Evolutionary conservation across 345 rosid species (phyloP).

Genomic region (Conringia planisiliqua): DNA sequence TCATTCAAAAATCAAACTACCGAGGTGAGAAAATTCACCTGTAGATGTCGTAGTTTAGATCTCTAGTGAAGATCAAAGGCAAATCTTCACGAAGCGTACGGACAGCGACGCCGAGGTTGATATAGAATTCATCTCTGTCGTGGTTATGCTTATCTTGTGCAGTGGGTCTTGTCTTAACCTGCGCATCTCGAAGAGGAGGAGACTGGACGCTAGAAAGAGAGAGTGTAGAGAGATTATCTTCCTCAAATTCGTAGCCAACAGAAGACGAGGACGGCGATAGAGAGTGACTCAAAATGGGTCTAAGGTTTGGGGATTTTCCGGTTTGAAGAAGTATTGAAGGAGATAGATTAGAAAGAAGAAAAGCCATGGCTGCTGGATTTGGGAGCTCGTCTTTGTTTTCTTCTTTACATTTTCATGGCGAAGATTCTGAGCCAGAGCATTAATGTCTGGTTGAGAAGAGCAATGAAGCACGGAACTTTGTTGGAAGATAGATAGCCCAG

Average conservation of each 20-base stretch:
- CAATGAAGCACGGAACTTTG: slow-evolving; percentile 18
- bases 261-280: slow-evolving; percentile 16
- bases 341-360: slow-evolving; percentile 71
- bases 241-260: slow-evolving; percentile 17
- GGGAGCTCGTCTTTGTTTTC: neutral
- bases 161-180: slow-evolving; percentile 34
- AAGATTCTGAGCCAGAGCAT: slow-evolving; percentile 29
- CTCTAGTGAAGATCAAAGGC: slow-evolving; percentile 69
- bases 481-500: slow-evolving; percentile 22
- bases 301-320: slow-evolving; percentile 44
- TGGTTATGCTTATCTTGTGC: slow-evolving; percentile 41
- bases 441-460: slow-evolving; percentile 26
- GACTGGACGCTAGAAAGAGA: slow-evolving; percentile 31
- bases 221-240: slow-evolving; percentile 13
- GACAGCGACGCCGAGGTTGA: slow-evolving; percentile 87
- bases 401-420: slow-evolving; percentile 30
- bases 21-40: slow-evolving; percentile 53
- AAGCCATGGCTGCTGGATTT: slow-evolving; percentile 51
- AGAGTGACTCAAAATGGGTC: slow-evolving; percentile 30
- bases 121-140: slow-evolving; percentile 68
- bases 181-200: slow-evolving; percentile 46
- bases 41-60: slow-evolving; percentile 88
- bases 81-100: slow-evolving; percentile 91
- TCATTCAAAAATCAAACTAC: neutral
- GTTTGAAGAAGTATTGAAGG: slow-evolving; percentile 52